phyloP scores from a whole-genome alignment of 1,139 yeast genomes.

The Diutina sp. region DNA sequence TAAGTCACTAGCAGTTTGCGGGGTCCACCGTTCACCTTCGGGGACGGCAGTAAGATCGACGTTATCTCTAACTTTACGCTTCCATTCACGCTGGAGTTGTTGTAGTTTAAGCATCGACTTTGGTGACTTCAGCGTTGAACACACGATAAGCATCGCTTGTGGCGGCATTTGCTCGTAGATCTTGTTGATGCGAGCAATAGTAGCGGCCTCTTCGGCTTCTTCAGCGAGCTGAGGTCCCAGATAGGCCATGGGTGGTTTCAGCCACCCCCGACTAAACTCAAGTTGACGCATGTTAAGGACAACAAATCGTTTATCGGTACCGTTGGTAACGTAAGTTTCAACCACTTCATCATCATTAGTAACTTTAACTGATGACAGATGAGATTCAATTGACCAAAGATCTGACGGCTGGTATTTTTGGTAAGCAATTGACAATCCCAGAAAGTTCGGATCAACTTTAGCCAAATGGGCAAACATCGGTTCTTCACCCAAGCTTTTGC shows the following conservation, averaged over 20 bases:
- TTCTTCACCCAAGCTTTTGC: slow-evolving; percentile 31
- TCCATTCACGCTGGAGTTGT: not conserved
- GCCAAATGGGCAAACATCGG: slow-evolving; percentile 16
- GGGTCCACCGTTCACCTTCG: not conserved
- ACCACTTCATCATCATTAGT: slow-evolving; percentile 48
- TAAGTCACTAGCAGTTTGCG: not conserved
- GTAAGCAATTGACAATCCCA: slow-evolving; percentile 29
- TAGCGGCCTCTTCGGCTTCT: slow-evolving; percentile 2
- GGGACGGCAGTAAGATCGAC: not conserved
- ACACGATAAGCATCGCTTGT: slow-evolving; percentile 46
- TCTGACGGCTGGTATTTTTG: slow-evolving; percentile 10
- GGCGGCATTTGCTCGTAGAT: slow-evolving; percentile 44
- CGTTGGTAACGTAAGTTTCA: slow-evolving; percentile 20
- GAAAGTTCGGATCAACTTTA: slow-evolving; percentile 11
- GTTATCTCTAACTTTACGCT: not conserved
- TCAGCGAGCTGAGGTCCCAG: slow-evolving; percentile 5
- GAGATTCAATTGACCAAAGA: slow-evolving; percentile 3
- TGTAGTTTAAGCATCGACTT: not conserved
- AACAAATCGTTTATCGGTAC: slow-evolving; percentile 30
- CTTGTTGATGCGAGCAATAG: slow-evolving; percentile 21
- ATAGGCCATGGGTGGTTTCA: slow-evolving; percentile 6
- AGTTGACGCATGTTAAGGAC: slow-evolving; percentile 48
- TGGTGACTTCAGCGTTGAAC: slow-evolving; percentile 16
- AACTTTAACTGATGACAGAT: slow-evolving; percentile 22
- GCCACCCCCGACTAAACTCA: slow-evolving; percentile 29